phyloP scores from a whole-genome alignment of 192 early-diverging fungal species.

The Coemansia sp. region DNA sequence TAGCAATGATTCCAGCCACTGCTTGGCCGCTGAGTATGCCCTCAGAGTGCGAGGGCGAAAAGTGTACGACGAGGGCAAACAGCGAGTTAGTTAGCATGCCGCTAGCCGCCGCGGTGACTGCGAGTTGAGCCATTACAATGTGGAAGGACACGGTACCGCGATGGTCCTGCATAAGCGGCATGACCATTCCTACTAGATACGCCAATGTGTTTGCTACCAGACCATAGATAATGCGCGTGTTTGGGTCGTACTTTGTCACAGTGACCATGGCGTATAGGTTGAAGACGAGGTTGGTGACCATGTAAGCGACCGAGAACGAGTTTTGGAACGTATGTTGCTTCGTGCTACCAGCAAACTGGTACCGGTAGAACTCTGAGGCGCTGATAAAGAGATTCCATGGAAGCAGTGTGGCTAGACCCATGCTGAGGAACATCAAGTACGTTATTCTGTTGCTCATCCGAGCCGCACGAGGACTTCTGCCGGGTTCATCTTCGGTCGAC shows the following conservation, averaged over 20 bases:
- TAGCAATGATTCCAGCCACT: conserved; percentile 66
- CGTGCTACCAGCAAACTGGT: conserved; percentile 61
- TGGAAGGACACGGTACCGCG: conserved; percentile 64
- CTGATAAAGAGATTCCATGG: conserved; percentile 86
- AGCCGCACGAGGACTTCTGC: not conserved
- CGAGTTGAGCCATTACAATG: conserved; percentile 61
- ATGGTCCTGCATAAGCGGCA: conserved; percentile 55
- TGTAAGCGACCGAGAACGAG: conserved; percentile 72
- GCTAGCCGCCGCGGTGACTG: conserved; percentile 60
- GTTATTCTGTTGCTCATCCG: conserved; percentile 27
- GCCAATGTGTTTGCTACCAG: conserved; percentile 57
- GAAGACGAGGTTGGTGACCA: conserved; percentile 60
- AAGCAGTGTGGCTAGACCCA: conserved; percentile 74
- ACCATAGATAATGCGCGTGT: conserved; percentile 50
- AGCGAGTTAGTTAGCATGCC: conserved; percentile 66
- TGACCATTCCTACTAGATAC: conserved; percentile 55
- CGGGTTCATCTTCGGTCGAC: not conserved
- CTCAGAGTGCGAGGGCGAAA: conserved; percentile 68
- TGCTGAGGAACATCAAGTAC: conserved; percentile 69
- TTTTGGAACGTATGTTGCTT: conserved; percentile 71
- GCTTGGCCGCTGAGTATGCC: conserved; percentile 71
- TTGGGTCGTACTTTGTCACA: conserved; percentile 41
- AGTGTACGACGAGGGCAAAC: conserved; percentile 71
- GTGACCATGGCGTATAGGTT: conserved; percentile 57
- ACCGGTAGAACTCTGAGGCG: conserved; percentile 71